Percentiles rank a stretch among this genome's conserved stretches.
These are phyloP conservation scores for Syzygium jambos DNA, from an alignment of 345 rosid genomes.

Conservation along the genomic window DNA sequence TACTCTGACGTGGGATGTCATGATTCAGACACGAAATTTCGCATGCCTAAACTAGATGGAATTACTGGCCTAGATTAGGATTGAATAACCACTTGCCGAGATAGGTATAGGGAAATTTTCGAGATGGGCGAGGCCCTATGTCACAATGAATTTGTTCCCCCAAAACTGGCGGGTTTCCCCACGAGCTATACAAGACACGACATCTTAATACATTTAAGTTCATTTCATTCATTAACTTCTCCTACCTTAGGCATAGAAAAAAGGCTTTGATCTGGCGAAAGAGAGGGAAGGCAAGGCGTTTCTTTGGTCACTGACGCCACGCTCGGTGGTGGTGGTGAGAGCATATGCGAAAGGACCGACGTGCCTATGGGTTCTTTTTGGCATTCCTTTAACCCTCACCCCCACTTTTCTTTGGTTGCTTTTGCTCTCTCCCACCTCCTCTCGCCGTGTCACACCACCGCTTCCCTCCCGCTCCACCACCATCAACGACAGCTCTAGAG, in stretches of 20 bases:
- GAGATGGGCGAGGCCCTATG: too few relatives aligned
- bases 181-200: not conserved
- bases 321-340: not conserved
- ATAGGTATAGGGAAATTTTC: not conserved
- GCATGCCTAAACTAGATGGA: not conserved
- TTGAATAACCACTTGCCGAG: not conserved
- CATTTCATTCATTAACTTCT: not conserved
- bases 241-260: not conserved
- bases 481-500: not conserved
- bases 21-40: not conserved
- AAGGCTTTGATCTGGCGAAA: not conserved
- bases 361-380: slow-evolving; percentile 1
- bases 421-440: slow-evolving; percentile 12
- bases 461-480: not conserved
- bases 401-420: not conserved
- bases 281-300: not conserved
- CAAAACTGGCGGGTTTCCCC: not conserved
- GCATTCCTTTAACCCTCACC: slow-evolving; percentile 2
- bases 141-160: not conserved
- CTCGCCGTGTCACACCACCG: not conserved
- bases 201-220: not conserved
- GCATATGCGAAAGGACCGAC: not conserved
- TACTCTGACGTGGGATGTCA: fast-evolving
- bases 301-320: not conserved
- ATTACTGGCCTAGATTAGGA: fast-evolving